Base-by-base conservation (phyloP, 1,284 basidiomycete genomes). In the Rhodotorula mucilaginosa region DNA sequence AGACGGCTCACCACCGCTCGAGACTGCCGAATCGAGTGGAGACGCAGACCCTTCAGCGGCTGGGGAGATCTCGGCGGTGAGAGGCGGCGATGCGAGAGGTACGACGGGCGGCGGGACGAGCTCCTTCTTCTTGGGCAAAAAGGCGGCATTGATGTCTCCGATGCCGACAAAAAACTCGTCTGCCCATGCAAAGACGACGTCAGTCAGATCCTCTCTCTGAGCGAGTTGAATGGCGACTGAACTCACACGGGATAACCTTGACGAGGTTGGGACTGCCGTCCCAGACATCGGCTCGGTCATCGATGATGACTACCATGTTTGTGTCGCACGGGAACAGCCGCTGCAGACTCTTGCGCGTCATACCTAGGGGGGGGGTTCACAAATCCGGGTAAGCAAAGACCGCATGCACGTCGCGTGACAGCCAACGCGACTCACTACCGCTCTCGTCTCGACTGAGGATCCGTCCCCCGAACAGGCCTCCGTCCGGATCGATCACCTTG, bases 111-210 rank as follows among this genome's bases (percentile, higher is more conserved):
- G 85, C 81, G 8, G 88, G 63, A 71, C 48, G 74, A 74, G 67
- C 5, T 75, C 74, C 31, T 77, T 79, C 51, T 77, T 76, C 31
- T 91, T 91, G 15, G 93, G 93, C 10, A 98, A 84, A 81, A 97
- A 96, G 0, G 91, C 86, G 5, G 92, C 92, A 81, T 99, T 99
- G 81, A 99, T 98, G 81, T 99, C 96, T 62, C 96, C 96, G 75
- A 97, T 97, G n/a, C 96, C 95, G 70, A 97, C 86, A 79, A 97
- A 99, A 82, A 99, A 99, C 79, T 98, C 94, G 79, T 94, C 93
- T 96, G 78, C 16, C 23, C 18, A 15, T 3, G 6, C 1, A 12
- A 12, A 13, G 13, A 15, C 18, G 47, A 2, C 8, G 10, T 54
- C 52, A 57, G 52, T 12, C 5, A 21, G 34, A 16, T 39, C 5